Evolutionary conservation across 169 alveolate genomes (phyloP).

Genomic region (Eimeria necatrix): DNA sequence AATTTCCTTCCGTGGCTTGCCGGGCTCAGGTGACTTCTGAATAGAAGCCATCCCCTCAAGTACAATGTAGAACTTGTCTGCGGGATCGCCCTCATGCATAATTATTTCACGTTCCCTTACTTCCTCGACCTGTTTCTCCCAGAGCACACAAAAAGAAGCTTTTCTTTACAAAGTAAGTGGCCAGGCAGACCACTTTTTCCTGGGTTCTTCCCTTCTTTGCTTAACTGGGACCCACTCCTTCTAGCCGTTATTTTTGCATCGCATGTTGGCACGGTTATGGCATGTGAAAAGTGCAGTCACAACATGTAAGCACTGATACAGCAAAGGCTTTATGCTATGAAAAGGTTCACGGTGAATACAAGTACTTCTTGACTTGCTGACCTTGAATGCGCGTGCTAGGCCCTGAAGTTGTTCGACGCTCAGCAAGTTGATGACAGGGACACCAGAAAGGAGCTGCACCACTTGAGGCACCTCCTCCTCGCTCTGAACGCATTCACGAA

Average conservation of each 20-base stretch:
- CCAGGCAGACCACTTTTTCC: no score
- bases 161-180: no score
- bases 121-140: slow-evolving; percentile 59
- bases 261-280: no score
- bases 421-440: slow-evolving; percentile 77
- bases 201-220: no score
- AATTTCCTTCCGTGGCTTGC: slow-evolving; percentile 78
- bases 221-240: no score
- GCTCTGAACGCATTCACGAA: slow-evolving; percentile 33
- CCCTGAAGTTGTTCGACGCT: slow-evolving; percentile 15
- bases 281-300: no score
- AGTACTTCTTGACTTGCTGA: background rate
- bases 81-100: slow-evolving; percentile 88
- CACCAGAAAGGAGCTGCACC: slow-evolving; percentile 66
- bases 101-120: slow-evolving; percentile 82
- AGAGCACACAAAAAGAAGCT: background rate
- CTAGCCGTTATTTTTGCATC: no score
- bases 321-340: no score
- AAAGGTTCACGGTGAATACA: no score
- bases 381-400: slow-evolving; percentile 77
- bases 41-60: slow-evolving; percentile 88
- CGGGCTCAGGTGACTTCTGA: slow-evolving; percentile 83
- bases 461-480: slow-evolving; percentile 58
- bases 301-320: no score
- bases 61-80: slow-evolving; percentile 85